Conservation (phyloP, 2,329 filamentous ascomycete genomes). For the Penicillium sp. region DNA sequence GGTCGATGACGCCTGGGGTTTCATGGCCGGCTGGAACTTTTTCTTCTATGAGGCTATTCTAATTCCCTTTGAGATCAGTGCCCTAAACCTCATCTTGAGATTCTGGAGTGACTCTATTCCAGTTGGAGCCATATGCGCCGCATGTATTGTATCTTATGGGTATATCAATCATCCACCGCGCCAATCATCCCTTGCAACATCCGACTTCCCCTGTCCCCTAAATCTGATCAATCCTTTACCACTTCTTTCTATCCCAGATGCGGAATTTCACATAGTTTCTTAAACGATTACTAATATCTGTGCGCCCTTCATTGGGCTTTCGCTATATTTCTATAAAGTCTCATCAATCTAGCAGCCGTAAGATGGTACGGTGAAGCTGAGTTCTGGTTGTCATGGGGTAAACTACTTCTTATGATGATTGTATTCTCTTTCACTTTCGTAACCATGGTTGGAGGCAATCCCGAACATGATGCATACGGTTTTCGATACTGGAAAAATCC, state of each 20-base stretch:
- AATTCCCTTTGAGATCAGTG: slow-evolving; percentile 15
- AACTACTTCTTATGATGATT: slow-evolving; percentile 55
- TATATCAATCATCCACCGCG: slow-evolving; percentile 31
- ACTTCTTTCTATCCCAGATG: neutral
- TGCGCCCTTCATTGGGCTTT: slow-evolving; percentile 52
- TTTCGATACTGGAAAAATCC: slow-evolving; percentile 62
- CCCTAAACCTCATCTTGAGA: slow-evolving; percentile 3
- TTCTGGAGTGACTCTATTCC: slow-evolving; percentile 16
- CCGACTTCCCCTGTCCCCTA: neutral
- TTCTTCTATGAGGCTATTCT: neutral
- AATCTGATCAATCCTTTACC: neutral
- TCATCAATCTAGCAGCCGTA: slow-evolving; percentile 58
- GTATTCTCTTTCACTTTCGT: slow-evolving; percentile 18
- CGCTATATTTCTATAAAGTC: slow-evolving; percentile 57
- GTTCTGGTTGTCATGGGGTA: slow-evolving; percentile 59
- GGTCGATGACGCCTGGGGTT: slow-evolving; percentile 75
- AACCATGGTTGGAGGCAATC: slow-evolving; percentile 17
- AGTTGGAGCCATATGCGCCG: slow-evolving; percentile 60
- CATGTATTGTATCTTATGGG: slow-evolving; percentile 57
- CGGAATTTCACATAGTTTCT: neutral
- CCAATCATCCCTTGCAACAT: neutral
- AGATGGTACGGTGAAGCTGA: slow-evolving; percentile 59
- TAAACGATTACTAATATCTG: neutral
- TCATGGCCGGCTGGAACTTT: slow-evolving; percentile 66
- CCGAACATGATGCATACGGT: slow-evolving; percentile 52